Conservation (phyloP, 495 filamentous ascomycete species). For the Aspergillus asperescens region DNA sequence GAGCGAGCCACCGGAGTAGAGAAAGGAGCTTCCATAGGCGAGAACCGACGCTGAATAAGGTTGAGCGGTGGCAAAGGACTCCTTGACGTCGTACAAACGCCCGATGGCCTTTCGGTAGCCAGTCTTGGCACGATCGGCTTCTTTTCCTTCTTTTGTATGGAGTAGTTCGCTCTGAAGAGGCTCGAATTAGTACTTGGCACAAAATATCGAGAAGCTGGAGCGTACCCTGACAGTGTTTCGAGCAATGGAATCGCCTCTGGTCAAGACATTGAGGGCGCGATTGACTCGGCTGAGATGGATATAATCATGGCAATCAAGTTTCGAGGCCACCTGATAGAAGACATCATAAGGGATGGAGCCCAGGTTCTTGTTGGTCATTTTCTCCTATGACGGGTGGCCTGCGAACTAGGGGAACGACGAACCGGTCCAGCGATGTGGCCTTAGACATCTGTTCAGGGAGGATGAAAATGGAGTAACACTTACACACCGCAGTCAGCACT, state of each 20-base stretch:
- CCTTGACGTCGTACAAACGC: constrained; percentile 53
- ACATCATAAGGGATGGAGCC: constrained; percentile 59
- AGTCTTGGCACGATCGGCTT: constrained; percentile 40
- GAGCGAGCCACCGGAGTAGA: constrained; percentile 58
- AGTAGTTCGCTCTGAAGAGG: constrained; percentile 48
- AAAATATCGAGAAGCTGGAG: background rate
- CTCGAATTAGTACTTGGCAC: background rate
- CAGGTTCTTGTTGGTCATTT: constrained; percentile 25
- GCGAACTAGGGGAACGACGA: constrained; percentile 1
- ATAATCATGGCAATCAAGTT: constrained; percentile 40
- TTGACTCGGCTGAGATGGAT: constrained; percentile 46
- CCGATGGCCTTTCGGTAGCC: constrained; percentile 53
- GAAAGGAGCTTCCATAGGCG: constrained; percentile 55
- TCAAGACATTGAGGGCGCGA: constrained; percentile 46
- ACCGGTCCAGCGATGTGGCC: background rate
- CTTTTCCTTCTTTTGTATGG: constrained; percentile 53
- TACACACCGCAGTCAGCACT: too few relatives aligned
- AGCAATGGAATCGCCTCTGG: constrained; percentile 58
- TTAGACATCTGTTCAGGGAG: constrained; percentile 6
- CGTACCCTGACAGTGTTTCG: constrained; percentile 55
- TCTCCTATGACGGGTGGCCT: constrained; percentile 9
- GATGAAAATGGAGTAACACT: constrained; percentile 5
- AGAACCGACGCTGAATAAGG: constrained; percentile 59
- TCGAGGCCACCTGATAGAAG: constrained; percentile 50
- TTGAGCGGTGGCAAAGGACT: constrained; percentile 55